A percentile compares a stretch with the other conserved stretches of the same genome.
Conservation (phyloP, 768 basidiomycete species). For the Boletus reticuloceps region DNA sequence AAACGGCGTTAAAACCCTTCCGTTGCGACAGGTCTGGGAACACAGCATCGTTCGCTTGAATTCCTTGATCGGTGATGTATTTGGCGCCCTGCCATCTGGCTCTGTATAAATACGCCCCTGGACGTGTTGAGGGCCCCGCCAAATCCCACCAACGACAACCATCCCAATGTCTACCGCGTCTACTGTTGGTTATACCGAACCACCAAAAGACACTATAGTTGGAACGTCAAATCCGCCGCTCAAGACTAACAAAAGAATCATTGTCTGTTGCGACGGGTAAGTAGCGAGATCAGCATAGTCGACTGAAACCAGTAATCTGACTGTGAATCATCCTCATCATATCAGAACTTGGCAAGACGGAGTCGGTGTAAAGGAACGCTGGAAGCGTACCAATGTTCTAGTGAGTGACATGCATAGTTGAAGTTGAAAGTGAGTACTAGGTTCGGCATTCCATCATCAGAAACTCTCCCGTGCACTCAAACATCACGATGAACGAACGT, state of each 20-base stretch:
- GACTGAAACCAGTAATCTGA: not conserved
- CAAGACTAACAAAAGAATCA: conserved; percentile 52
- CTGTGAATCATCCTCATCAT: not conserved
- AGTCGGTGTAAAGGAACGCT: conserved; percentile 39
- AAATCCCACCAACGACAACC: not conserved
- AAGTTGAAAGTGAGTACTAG: not conserved
- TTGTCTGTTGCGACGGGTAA: conserved; percentile 77
- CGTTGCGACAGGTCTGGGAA: too few species aligned
- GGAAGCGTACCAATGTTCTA: conserved; percentile 55
- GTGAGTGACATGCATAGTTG: conserved; percentile 29
- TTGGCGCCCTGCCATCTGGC: too few species aligned
- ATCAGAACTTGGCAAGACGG: conserved; percentile 75
- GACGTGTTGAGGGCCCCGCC: not conserved
- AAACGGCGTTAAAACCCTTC: too few species aligned
- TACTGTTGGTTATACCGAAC: not conserved
- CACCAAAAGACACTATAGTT: not conserved
- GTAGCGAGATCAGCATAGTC: conserved; percentile 14
- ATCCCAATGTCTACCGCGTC: conserved; percentile 13
- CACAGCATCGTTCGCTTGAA: too few species aligned
- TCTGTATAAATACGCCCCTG: conserved; percentile 24
- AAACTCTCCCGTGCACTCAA: conserved; percentile 53
- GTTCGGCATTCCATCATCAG: conserved; percentile 26
- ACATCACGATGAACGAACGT: conserved; percentile 45
- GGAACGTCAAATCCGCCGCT: not conserved
- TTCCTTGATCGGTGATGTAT: too few species aligned